Percentiles rank a stretch among this genome's conserved stretches.
Evolutionary conservation across 331 rosid species (phyloP).

Genomic region (Stylosanthes scabra): DNA sequence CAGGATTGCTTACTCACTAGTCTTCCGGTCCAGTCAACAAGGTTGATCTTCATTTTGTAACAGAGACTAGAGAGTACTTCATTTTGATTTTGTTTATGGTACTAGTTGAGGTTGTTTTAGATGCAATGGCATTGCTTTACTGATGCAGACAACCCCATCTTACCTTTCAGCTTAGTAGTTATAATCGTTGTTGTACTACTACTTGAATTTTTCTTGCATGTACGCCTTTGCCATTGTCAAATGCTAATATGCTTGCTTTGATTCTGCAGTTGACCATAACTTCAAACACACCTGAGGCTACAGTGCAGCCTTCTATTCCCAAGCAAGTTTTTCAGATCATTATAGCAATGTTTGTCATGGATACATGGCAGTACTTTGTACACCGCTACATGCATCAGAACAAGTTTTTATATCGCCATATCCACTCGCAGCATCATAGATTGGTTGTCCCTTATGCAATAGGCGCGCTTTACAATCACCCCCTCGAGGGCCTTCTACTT

Average conservation of each 20-base stretch:
- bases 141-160: slow-evolving; percentile 7
- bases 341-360: slow-evolving; percentile 81
- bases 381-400: slow-evolving; percentile 91
- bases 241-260: slow-evolving; percentile 31
- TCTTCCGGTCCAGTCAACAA: neutral
- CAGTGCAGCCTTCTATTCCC: slow-evolving; percentile 63
- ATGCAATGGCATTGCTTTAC: slow-evolving; percentile 7
- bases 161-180: neutral
- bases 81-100: slow-evolving; percentile 13
- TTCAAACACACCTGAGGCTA: slow-evolving; percentile 47
- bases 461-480: slow-evolving; percentile 93
- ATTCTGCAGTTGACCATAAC: slow-evolving; percentile 63
- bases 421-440: slow-evolving; percentile 90
- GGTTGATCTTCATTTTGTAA: neutral
- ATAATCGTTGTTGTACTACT: too few relatives aligned
- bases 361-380: slow-evolving; percentile 91
- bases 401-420: slow-evolving; percentile 81
- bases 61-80: slow-evolving; percentile 14
- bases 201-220: neutral
- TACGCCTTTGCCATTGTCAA: slow-evolving; percentile 14
- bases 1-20: neutral
- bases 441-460: slow-evolving; percentile 87
- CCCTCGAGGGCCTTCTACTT: slow-evolving; percentile 85
- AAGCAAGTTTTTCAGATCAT: slow-evolving; percentile 63
- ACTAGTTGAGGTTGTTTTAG: neutral